A percentile compares a stretch with the other conserved stretches of the same genome.
Evolutionary conservation across 331 rosid genomes (phyloP).

Genomic region (Erythrophleum ivorense): DNA sequence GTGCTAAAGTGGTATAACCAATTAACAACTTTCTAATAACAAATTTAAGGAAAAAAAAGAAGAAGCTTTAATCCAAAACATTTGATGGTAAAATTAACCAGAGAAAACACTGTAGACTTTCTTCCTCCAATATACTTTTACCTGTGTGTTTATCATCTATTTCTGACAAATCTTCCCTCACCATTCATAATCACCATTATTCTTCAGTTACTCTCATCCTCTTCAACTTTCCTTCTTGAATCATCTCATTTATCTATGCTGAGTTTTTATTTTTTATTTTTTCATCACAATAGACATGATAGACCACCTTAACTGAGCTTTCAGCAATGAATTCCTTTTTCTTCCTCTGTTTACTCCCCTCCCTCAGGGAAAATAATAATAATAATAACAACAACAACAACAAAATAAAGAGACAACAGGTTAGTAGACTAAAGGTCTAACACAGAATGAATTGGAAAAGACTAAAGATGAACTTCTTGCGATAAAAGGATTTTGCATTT

Average conservation of each 20-base stretch:
- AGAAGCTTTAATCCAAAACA: not conserved
- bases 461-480: not conserved
- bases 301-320: not conserved
- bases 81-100: not conserved
- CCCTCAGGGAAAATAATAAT: not conserved
- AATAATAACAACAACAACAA: not conserved
- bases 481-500: not conserved
- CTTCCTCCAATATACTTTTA: not conserved
- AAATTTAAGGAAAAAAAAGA: not conserved
- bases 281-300: not conserved
- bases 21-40: not conserved
- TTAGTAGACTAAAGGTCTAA: slow-evolving; percentile 12
- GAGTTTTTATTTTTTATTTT: not conserved
- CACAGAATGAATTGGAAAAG: not conserved
- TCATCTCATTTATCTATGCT: not conserved
- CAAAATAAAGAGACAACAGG: not conserved
- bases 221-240: not conserved
- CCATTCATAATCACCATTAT: not conserved
- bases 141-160: not conserved
- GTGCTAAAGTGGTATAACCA: not conserved
- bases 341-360: not conserved
- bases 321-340: slow-evolving; percentile 11
- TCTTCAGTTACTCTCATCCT: not conserved
- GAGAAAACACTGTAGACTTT: not conserved
- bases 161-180: not conserved